Percentiles rank a stretch among this genome's conserved stretches.
These are phyloP conservation scores for Fraxinus paxiana DNA, from an alignment of 305 asterid genomes.

Conservation along the genomic window DNA sequence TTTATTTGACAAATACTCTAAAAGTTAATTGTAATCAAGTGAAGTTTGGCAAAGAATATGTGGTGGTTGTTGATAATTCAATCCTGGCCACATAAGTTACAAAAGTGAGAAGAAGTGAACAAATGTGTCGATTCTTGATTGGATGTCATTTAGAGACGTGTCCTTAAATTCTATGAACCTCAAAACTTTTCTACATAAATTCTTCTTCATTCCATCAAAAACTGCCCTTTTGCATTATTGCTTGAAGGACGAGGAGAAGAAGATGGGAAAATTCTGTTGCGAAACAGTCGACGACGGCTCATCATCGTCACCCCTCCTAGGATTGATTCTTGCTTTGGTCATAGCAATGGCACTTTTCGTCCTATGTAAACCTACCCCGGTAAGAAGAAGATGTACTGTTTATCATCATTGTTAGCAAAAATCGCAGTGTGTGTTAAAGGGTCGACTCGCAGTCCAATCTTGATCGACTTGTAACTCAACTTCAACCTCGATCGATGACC, in stretches of 20 bases:
- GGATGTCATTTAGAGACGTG: not conserved
- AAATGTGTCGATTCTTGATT: conserved; percentile 1
- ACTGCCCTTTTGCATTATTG: not conserved
- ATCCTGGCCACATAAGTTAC: not conserved
- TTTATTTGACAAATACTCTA: not conserved
- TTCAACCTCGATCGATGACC: not conserved
- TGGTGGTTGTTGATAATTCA: conserved; percentile 10
- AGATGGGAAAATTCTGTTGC: conserved; percentile 36
- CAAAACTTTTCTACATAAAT: not conserved
- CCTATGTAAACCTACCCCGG: conserved; percentile 24
- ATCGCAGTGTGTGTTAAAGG: not conserved
- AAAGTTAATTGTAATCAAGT: not conserved
- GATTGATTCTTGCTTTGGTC: conserved; percentile 27
- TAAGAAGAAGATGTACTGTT: conserved; percentile 19
- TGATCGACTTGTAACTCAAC: not conserved
- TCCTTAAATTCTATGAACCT: not conserved
- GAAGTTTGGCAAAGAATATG: conserved; percentile 6
- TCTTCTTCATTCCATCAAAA: not conserved
- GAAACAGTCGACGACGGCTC: conserved; percentile 18
- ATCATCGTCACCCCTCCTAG: conserved; percentile 16
- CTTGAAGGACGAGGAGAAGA: not conserved
- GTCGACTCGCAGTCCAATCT: not conserved
- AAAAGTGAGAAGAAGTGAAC: not conserved
- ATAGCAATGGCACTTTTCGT: conserved; percentile 27
- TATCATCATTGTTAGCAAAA: conserved; percentile 5